phyloP scores from a whole-genome alignment of 306 rosid species.

The Cucumis sativus region Cucumber_9930_V3 NC_026658.2:22154001-22154500 shows the following conservation, averaged over 20 bases:
- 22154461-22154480: no score
- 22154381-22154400: no score
- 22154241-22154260: background rate
- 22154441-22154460: no score
- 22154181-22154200: slow-evolving; percentile 3
- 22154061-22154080: no score
- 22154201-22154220: background rate
- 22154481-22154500: no score
- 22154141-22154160: background rate
- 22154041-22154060: no score
- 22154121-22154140: background rate
- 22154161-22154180: background rate
- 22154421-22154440: no score
- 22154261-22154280: background rate
- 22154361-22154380: background rate
- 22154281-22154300: background rate
- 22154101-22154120: background rate
- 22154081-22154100: no score
- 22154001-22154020: no score
- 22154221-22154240: background rate
- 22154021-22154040: no score
- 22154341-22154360: background rate
- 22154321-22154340: background rate
- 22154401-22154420: no score
- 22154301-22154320: background rate